Evolutionary conservation across 2,329 filamentous ascomycete species (phyloP).

Genomic region (Sclerotinia minor): DNA sequence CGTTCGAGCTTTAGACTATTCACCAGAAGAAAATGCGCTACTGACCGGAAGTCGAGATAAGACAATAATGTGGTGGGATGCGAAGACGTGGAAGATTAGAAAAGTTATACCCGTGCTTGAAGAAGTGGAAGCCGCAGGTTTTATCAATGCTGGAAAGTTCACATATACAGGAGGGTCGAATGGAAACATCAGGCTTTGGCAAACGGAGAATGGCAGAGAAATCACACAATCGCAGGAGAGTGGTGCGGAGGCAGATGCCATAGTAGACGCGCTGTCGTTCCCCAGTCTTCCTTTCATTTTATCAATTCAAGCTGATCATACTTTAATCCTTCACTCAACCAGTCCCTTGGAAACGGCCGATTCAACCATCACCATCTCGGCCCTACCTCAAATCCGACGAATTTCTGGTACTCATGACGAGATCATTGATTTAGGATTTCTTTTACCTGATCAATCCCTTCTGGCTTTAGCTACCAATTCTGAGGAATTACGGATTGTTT

Average conservation of each 20-base stretch:
- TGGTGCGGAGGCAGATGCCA: conserved; percentile 62
- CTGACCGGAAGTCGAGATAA: conserved; percentile 89
- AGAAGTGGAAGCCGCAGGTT: conserved; percentile 79
- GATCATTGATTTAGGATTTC: conserved; percentile 89
- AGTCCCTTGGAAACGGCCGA: conserved; percentile 44
- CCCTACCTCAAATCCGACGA: conserved; percentile 57
- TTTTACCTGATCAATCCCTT: conserved; percentile 76
- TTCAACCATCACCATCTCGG: conserved; percentile 42
- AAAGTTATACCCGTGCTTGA: conserved; percentile 84
- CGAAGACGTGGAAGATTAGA: conserved; percentile 77
- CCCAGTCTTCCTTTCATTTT: conserved; percentile 68
- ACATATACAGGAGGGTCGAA: conserved; percentile 85
- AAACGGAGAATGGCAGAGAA: conserved; percentile 73
- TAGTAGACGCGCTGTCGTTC: conserved; percentile 71
- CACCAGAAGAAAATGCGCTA: conserved; percentile 68
- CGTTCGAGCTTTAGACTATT: conserved; percentile 85
- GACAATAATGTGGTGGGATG: conserved; percentile 90
- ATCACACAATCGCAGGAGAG: conserved; percentile 70
- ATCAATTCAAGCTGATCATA: conserved; percentile 86
- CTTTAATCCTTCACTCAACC: conserved; percentile 71
- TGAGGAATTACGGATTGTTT: conserved; percentile 87
- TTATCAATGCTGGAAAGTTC: conserved; percentile 67
- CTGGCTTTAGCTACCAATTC: conserved; percentile 93
- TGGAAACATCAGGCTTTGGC: conserved; percentile 82
- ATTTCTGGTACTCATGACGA: conserved; percentile 98